Evolutionary conservation across 2,329 filamentous ascomycete genomes (phyloP).

Genomic region (Tolypocladium capitatum): DNA sequence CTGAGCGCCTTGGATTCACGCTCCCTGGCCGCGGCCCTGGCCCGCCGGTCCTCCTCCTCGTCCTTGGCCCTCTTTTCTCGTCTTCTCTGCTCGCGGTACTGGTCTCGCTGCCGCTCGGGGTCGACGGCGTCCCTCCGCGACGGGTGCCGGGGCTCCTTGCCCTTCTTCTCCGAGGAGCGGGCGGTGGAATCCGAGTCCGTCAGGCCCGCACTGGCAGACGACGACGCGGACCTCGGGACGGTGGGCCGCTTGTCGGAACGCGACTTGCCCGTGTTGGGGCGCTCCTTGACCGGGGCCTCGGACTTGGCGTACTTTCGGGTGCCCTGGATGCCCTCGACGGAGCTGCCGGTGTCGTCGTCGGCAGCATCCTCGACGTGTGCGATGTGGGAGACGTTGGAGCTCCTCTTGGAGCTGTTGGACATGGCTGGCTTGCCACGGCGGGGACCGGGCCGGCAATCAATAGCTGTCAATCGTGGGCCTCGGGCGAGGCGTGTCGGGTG

Average conservation of each 20-base stretch:
- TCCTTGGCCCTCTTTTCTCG: slow-evolving; percentile 13
- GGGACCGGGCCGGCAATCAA: background rate
- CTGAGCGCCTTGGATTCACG: slow-evolving; percentile 14
- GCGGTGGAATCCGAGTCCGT: slow-evolving; percentile 32
- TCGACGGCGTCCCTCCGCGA: slow-evolving; percentile 10
- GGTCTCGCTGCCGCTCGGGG: slow-evolving; percentile 9
- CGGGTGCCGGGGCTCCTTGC: slow-evolving; percentile 11
- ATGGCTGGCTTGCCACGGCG: slow-evolving; percentile 21
- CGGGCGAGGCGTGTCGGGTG: background rate
- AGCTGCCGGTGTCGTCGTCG: slow-evolving; percentile 36
- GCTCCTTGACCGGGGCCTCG: slow-evolving; percentile 31
- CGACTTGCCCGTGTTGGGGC: slow-evolving; percentile 37
- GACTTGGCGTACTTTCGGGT: slow-evolving; percentile 34
- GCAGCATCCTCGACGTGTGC: slow-evolving; percentile 35
- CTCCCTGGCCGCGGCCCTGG: slow-evolving; percentile 4
- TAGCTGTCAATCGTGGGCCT: background rate
- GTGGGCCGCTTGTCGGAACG: slow-evolving; percentile 23
- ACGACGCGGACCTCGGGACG: slow-evolving; percentile 22
- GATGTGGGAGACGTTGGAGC: slow-evolving; percentile 19
- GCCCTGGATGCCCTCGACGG: slow-evolving; percentile 24
- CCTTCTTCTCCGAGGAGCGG: slow-evolving; percentile 20
- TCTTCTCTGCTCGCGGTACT: slow-evolving; percentile 15
- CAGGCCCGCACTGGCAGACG: slow-evolving; percentile 18
- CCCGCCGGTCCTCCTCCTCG: slow-evolving; percentile 8
- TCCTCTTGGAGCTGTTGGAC: slow-evolving; percentile 20